Base-by-base conservation (phyloP, 768 basidiomycete genomes). In the Pleurotus sapidus region DNA sequence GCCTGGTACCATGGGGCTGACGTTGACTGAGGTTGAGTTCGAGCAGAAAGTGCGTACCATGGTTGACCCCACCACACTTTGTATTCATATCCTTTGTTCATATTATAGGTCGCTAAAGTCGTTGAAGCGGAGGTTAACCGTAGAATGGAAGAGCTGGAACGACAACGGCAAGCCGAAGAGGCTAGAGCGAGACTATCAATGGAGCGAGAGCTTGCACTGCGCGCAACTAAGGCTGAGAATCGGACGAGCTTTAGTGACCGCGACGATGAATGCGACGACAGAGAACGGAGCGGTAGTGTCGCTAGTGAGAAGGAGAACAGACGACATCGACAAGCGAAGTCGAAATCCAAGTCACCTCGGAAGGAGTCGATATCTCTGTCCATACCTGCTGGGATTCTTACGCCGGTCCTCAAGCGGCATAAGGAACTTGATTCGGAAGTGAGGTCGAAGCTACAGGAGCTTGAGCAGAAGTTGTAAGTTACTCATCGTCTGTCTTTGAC, bases 91-190 rank as follows among this genome's bases (percentile, higher is more conserved):
- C n/a, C 61, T 55, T 61, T 14, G 48, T 20, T 5, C 11, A 37
- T 30, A 11, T 59, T 34, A 39, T 40, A 89, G 89, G 90, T 92
- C 56, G 83, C 86, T 47, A 82, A 76, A 61, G 86, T 84, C 6
- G 90, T 92, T 27, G 87, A 91, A 73, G 79, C 75, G 5, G 88
- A 92, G 67, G 89, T 89, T 54, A 81, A 84, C 14, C 76, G 86
- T 59, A 80, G 88, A 25, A 70, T 93, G 49, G 85, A 74, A 48
- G 79, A 80, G 66, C 70, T 75, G 42, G 77, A 79, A 59, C 72
- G 71, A 43, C 68, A 73, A 60, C 63, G 64, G 14, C 73, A 76
- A 45, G 65, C 68, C 56, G 72, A 77, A 65, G 72, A 73, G 57
- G 61, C 65, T 69, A 63, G 71, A 74, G 58, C 67, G 71, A 54